Conservation (phyloP, 129 eudicot species). For the Flaveria trinervia region DNA sequence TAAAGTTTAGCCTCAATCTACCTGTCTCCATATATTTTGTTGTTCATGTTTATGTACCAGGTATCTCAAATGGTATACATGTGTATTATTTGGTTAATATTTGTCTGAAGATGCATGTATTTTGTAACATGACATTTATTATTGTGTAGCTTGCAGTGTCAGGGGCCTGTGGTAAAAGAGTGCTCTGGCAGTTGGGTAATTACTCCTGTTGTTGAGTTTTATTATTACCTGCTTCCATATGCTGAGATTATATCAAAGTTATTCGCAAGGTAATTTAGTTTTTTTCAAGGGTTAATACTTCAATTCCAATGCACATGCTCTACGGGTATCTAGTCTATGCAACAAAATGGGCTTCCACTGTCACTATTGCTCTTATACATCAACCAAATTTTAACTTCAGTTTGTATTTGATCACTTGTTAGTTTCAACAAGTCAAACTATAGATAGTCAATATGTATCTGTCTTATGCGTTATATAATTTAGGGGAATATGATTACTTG, state of each 20-base stretch:
- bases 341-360: background rate
- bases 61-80: slow-evolving; percentile 16
- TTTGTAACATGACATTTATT: slow-evolving; percentile 22
- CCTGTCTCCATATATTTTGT: slow-evolving; percentile 4
- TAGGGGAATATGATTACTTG: slow-evolving; percentile 20
- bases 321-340: background rate
- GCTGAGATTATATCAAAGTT: slow-evolving; percentile 49
- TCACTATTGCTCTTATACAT: background rate
- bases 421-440: background rate
- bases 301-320: background rate
- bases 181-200: slow-evolving; percentile 50
- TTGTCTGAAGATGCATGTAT: slow-evolving; percentile 4
- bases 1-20: background rate
- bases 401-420: background rate
- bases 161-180: slow-evolving; percentile 60
- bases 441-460: background rate
- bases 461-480: background rate
- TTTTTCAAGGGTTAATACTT: slow-evolving; percentile 1
- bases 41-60: slow-evolving; percentile 4
- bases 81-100: slow-evolving; percentile 5
- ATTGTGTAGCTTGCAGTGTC: slow-evolving; percentile 49
- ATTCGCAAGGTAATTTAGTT: slow-evolving; percentile 51
- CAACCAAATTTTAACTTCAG: background rate
- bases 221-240: slow-evolving; percentile 70
- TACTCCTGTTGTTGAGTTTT: slow-evolving; percentile 57